phyloP scores from a whole-genome alignment of 495 filamentous ascomycete genomes.

The Neurospora sp. region DNA sequence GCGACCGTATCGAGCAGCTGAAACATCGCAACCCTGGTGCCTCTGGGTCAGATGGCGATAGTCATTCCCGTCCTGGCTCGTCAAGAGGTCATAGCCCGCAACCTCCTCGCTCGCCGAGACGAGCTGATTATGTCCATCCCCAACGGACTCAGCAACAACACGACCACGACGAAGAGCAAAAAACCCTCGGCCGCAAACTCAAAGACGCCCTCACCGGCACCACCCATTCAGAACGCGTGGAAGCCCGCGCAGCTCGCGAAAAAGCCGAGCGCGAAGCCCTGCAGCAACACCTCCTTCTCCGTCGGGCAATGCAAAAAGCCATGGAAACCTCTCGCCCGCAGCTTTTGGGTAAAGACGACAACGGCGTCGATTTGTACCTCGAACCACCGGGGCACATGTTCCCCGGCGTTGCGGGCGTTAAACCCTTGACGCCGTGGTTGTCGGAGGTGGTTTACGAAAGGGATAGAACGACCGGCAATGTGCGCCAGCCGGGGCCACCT shows the following conservation, averaged over 20 bases:
- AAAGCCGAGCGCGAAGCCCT: conserved; percentile 13
- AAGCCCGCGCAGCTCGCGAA: conserved; percentile 5
- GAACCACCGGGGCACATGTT: conserved; percentile 16
- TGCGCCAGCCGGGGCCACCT: background rate
- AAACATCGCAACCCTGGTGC: background rate
- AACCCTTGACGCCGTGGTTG: conserved; percentile 13
- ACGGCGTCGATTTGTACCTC: conserved; percentile 12
- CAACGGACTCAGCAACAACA: background rate
- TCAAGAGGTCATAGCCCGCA: background rate
- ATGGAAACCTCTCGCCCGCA: conserved; percentile 11
- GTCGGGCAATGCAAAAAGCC: conserved; percentile 10
- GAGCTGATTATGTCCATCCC: too few relatives aligned
- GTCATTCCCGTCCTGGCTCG: background rate
- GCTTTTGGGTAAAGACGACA: conserved; percentile 10
- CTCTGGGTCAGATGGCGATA: background rate
- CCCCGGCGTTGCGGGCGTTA: conserved; percentile 8
- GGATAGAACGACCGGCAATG: background rate
- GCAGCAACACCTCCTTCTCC: conserved; percentile 15
- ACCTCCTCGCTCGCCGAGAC: background rate
- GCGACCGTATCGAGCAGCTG: background rate
- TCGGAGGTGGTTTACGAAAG: conserved; percentile 16
- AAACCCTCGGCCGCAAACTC: conserved; percentile 7
- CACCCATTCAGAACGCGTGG: conserved; percentile 12
- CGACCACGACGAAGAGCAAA: background rate
- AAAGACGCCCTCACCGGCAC: conserved; percentile 20